Evolutionary conservation across 495 filamentous ascomycete species (phyloP), one percentile per base, ranked within the genome.

Genomic region (Aspergillus asperescens): DNA sequence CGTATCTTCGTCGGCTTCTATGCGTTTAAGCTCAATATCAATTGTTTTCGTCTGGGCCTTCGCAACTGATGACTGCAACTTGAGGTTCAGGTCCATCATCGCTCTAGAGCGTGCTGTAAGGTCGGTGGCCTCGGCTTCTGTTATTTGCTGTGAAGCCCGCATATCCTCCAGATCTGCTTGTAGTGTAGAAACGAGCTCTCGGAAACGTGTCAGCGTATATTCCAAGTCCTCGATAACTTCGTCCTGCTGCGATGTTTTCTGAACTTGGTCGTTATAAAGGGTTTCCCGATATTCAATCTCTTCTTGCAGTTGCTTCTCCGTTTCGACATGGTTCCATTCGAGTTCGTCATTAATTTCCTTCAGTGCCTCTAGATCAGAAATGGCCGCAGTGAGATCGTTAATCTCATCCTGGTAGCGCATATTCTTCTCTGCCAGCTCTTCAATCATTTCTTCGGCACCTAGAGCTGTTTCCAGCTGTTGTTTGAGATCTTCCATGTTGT

Each of bases 81-180:
- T 91, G 80, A 91, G 79, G 67, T 96, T 97, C 35, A 98, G 77
- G 65, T 98, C 90, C 80, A 94, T 84, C 89, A 97, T 95, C 18
- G 89, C 88, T 45, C 89, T 80, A 28, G 91, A 95, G 25, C 89
- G 85, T 51, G 78, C 85, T 32, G 81, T 87, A 18, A 96, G 78
- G 56, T 96, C 87, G 58, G 89, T 88, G 5, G 90, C 87, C 63
- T 97, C 92, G 4, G 85, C 84, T 62, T 98, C 94, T 0, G 90
- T 90, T 39, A 97, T 85, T 54, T 93, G 88, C 50, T 92, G 88
- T 27, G 88, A 90, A 10, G 90, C 87, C 42, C 86, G 81, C 81
- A 95, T 90, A 56, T 97, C 90, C 59, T 93, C 88, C 31, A 97
- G 74, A 63, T 95, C 90, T 52, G 74, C 80, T 66, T 97, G 94